A percentile compares a stretch with the other conserved stretches of the same genome.
phyloP scores from a whole-genome alignment of 1,284 basidiomycete species.

The Microbotryum lychnidis-dioicae region DNA sequence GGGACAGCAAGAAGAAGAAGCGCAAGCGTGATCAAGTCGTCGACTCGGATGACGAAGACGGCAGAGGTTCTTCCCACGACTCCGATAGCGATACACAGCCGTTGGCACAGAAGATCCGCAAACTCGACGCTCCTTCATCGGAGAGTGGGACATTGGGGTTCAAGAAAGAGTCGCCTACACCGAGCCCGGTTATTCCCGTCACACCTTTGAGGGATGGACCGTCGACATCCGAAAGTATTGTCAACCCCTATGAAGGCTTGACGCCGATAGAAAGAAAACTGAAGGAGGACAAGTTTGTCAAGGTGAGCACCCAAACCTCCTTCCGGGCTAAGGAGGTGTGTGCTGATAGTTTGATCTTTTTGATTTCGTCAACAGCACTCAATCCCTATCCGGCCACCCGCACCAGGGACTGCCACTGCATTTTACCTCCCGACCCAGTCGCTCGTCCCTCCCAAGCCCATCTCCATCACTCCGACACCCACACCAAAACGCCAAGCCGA shows the following conservation, averaged over 20 bases:
- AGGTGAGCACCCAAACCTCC: conserved; percentile 3
- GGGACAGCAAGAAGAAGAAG: conserved; percentile 28
- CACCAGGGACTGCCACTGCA: conserved; percentile 32
- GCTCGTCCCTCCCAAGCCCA: conserved; percentile 45
- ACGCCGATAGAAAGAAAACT: conserved; percentile 13
- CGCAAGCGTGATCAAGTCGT: conserved; percentile 24
- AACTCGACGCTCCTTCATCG: conserved; percentile 5
- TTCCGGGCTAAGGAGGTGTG: neutral
- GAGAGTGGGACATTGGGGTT: neutral
- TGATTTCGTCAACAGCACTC: conserved; percentile 31
- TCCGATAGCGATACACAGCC: no score
- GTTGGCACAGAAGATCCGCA: conserved; percentile 13
- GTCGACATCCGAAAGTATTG: no score
- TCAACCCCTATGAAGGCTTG: neutral
- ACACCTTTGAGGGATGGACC: no score
- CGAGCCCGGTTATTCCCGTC: no score
- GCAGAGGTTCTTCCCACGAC: no score
- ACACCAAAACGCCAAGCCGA: conserved; percentile 71
- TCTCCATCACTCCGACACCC: conserved; percentile 53
- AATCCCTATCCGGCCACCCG: conserved; percentile 38
- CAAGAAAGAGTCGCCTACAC: neutral
- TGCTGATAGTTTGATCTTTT: neutral
- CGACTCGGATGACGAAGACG: conserved; percentile 19
- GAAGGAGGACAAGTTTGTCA: conserved; percentile 25
- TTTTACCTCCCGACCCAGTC: conserved; percentile 44